Conservation (phyloP, 345 rosid genomes). For the Rhodomyrtus tomentosa region DNA sequence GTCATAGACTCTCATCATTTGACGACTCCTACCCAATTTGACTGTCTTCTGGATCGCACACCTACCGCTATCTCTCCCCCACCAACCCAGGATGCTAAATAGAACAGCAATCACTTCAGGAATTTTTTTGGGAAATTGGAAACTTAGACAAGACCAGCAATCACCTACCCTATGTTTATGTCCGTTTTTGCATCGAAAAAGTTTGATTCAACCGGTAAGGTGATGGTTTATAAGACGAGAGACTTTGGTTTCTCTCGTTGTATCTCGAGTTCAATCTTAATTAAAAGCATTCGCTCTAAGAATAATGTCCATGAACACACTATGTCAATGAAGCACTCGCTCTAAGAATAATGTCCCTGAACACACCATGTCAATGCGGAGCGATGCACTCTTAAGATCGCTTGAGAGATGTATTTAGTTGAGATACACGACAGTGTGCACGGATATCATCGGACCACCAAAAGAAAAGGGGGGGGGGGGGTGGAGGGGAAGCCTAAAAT, state of each 20-base stretch:
- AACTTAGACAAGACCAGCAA: accelerated
- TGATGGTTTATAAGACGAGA: background rate
- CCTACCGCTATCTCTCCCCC: background rate
- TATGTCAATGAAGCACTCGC: no score
- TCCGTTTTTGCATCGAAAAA: background rate
- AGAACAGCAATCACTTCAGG: background rate
- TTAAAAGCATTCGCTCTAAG: background rate
- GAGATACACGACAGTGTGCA: background rate
- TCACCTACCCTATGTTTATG: background rate
- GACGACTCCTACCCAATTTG: background rate
- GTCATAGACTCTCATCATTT: background rate
- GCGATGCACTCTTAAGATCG: background rate
- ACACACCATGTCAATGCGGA: no score
- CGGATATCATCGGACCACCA: background rate
- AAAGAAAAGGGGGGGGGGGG: background rate
- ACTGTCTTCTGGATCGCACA: background rate
- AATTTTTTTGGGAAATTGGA: background rate
- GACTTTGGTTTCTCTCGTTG: background rate
- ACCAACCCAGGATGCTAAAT: background rate
- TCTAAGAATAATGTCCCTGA: background rate
- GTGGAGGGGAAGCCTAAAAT: no score
- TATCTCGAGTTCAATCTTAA: background rate
- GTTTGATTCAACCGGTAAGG: background rate
- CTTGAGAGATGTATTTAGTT: accelerated
- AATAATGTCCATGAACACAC: background rate